Evolutionary conservation across 1,284 basidiomycete species (phyloP).

Genomic region (Veloboletus limbatus): DNA sequence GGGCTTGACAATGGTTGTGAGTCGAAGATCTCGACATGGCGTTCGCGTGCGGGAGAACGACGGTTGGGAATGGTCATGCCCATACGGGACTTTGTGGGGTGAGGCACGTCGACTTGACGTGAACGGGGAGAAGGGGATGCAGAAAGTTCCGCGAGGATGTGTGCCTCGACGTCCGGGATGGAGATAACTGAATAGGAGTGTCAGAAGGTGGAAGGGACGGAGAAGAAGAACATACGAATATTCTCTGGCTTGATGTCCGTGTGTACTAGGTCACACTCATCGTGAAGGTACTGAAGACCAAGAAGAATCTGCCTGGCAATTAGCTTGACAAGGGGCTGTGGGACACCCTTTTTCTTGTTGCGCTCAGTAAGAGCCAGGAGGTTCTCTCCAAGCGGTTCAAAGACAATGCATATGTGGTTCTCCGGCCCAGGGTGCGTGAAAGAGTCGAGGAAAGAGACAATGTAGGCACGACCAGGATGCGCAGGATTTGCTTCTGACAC

Average conservation of each 20-base stretch:
- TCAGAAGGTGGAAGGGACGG: conserved; percentile 23
- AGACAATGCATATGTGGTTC: conserved; percentile 87
- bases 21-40: conserved; percentile 74
- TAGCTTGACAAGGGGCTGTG: conserved; percentile 75
- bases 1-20: conserved; percentile 70
- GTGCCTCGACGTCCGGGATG: conserved; percentile 70
- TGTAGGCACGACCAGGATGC: conserved; percentile 67
- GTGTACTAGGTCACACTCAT: conserved; percentile 85
- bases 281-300: conserved; percentile 88
- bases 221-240: conserved; percentile 48
- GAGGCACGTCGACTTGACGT: conserved; percentile 67
- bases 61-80: conserved; percentile 57
- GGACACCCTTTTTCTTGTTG: conserved; percentile 83
- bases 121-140: conserved; percentile 65
- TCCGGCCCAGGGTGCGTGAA: conserved; percentile 68
- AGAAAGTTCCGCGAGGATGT: conserved; percentile 65
- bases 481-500: conserved; percentile 70
- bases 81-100: conserved; percentile 51
- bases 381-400: conserved; percentile 90
- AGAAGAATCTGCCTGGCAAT: conserved; percentile 83
- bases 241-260: conserved; percentile 94
- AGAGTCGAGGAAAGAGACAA: conserved; percentile 87
- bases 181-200: conserved; percentile 55
- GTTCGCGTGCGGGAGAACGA: conserved; percentile 43
- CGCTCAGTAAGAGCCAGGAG: conserved; percentile 81